Evolutionary conservation across 2,329 filamentous ascomycete genomes (phyloP), one percentile per base, ranked within the genome.

Genomic region (Aspergillus fructus): DNA sequence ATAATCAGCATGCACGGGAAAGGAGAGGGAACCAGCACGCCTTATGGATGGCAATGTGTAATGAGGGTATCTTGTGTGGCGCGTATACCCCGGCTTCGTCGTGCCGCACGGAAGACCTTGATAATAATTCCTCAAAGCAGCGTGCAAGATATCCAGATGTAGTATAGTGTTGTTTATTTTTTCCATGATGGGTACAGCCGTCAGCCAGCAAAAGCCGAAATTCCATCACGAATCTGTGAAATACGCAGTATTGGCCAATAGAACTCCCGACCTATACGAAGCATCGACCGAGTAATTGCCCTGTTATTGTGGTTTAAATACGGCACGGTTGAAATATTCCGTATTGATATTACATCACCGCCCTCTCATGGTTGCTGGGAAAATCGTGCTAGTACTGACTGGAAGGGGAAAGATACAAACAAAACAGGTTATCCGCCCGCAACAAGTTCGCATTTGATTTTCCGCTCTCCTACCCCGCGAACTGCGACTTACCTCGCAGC

Each of bases 361-460:
- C 34, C 34, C 9, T 30, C 27, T 30, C 12, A 11, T 40, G 45
- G 50, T 54, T 50, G 50, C 46, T 39, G 37, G 50, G 47, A 59
- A 53, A 47, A 53, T 9, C 27, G 9, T 30, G 27, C 27, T 30
- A 30, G 27, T 24, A 37, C 54, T 19, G 34, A 63, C 65, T 43
- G 57, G 70, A 68, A 53, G 48, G 8, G 66, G 69, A 49, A 71
- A 71, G 65, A 69, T 65, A 63, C 63, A 69, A 68, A 69, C 66
- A 67, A 66, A 66, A 47, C 49, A 21, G 4, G 12, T 3, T 19
- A 12, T 37, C 47, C 50, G 33, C 58, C 46, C 42, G 41, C 55
- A 45, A 51, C 59, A 49, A 48, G 45, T 37, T 59, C 58, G 49
- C 55, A 43, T 47, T 53, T 39, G 37, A 53, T 55, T 40, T 53